Base-by-base conservation (phyloP, 768 basidiomycete species). In the Leccinum pellstonianum region DNA sequence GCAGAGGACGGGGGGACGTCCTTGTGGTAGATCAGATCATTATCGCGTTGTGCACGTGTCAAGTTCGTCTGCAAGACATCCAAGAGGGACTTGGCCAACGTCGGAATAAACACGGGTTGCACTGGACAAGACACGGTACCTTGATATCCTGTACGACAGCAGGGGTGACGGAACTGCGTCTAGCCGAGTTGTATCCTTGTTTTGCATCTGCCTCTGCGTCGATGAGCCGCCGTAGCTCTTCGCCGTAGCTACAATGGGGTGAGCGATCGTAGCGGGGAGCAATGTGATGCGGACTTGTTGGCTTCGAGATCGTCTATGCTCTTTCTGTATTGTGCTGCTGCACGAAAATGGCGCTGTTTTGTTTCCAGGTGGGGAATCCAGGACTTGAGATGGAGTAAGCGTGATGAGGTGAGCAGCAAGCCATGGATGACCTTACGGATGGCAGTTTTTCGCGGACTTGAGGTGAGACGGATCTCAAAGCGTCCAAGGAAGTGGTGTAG, bases 11-110 rank as follows among this genome's bases (percentile, higher is more conserved):
- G 77, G 1, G 95, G 94, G 1, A 96, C 80, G 57, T 92, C 88
- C 54, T 92, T 82, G 65, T 97, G 93, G 75, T 98, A 99, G 41
- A 99, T 97, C 7, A 97, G 77, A 73, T 96, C 91, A 71, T 99
- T 99, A 73, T 98, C 96, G 33, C 93, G 84, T 62, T 88, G 84
- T 0, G 95, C 91, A 14, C 92, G 83, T 4, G 78, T 74, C 35
- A 90, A 73, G 57, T 85, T 83, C 54, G 82, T 85, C 64, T 88
- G 82, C 25, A 97, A 77, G 8, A 78, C 86, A 50, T 88, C 86
- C 25, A 90, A 75, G 15, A 98, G 77, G 1, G 90, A 91, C 95
- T 98, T 70, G 23, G 17, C 41, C 9, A 1, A 52, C 5, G 55
- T 68, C 19, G 11, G 57, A 3, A 62, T 23, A 37, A 27, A 21